Conservation (phyloP, 2,329 filamentous ascomycete genomes). For the Pseudocercospora eumusae region DNA sequence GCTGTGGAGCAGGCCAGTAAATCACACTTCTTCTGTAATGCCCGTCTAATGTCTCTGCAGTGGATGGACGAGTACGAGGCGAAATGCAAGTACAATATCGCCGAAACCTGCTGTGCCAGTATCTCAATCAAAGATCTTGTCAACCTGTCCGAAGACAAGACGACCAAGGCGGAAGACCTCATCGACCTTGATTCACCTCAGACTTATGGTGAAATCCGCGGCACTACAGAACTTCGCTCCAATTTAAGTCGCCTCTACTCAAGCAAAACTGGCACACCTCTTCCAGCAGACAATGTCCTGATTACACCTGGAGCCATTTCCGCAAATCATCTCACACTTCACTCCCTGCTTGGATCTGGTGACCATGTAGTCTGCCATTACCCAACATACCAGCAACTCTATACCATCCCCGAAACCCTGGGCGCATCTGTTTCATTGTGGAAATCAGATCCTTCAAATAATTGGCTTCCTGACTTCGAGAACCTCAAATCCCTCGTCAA, state of each 20-base stretch:
- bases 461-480: conserved; percentile 66
- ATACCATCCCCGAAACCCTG: conserved; percentile 70
- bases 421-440: conserved; percentile 78
- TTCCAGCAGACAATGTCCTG: conserved; percentile 65
- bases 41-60: conserved; percentile 39
- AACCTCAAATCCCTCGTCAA: conserved; percentile 67
- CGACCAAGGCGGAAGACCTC: conserved; percentile 44
- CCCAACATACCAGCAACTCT: conserved; percentile 84
- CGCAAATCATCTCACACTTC: conserved; percentile 81
- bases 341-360: conserved; percentile 68
- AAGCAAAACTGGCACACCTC: conserved; percentile 50
- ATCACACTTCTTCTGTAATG: neutral
- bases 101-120: conserved; percentile 76
- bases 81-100: conserved; percentile 65
- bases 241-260: conserved; percentile 68
- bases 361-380: conserved; percentile 87
- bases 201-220: conserved; percentile 72
- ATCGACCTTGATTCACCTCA: conserved; percentile 60
- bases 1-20: conserved; percentile 68
- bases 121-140: conserved; percentile 70
- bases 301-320: conserved; percentile 79
- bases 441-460: conserved; percentile 65
- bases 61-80: conserved; percentile 60
- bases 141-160: conserved; percentile 59
- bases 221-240: conserved; percentile 62